phyloP scores from a whole-genome alignment of 83 land plant genomes.

The Isoetes engelmannii region DNA sequence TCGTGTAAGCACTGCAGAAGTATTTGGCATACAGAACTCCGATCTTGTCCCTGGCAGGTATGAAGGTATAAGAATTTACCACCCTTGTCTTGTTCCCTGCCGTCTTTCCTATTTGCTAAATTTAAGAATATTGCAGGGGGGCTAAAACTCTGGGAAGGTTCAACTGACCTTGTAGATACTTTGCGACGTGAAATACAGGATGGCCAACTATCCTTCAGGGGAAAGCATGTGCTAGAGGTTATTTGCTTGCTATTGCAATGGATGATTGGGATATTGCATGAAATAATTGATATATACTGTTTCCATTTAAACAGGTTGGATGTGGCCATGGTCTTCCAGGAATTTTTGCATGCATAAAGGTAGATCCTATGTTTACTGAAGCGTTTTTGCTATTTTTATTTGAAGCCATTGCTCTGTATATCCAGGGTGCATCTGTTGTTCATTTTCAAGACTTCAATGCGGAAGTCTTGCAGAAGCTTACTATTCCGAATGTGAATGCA shows the following conservation, averaged over 20 bases:
- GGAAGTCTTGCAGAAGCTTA: constrained; percentile 72
- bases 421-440: constrained; percentile 70
- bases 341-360: constrained; percentile 15
- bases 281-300: neutral
- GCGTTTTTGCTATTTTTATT: neutral
- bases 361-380: neutral
- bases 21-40: constrained; percentile 64
- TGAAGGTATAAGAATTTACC: constrained; percentile 53
- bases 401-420: neutral
- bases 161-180: constrained; percentile 59
- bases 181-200: constrained; percentile 56
- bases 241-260: neutral
- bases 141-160: constrained; percentile 79
- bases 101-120: neutral
- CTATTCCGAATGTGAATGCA: constrained; percentile 71
- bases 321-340: constrained; percentile 18
- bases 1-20: constrained; percentile 62
- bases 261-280: neutral
- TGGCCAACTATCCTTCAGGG: constrained; percentile 51
- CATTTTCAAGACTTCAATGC: constrained; percentile 97
- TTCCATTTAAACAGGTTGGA: neutral
- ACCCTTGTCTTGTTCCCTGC: neutral
- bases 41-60: constrained; percentile 95
- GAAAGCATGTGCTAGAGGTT: constrained; percentile 93
- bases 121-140: constrained; percentile 43